Base-by-base conservation (phyloP, 2,329 filamentous ascomycete species). In the Curvularia sp. region DNA sequence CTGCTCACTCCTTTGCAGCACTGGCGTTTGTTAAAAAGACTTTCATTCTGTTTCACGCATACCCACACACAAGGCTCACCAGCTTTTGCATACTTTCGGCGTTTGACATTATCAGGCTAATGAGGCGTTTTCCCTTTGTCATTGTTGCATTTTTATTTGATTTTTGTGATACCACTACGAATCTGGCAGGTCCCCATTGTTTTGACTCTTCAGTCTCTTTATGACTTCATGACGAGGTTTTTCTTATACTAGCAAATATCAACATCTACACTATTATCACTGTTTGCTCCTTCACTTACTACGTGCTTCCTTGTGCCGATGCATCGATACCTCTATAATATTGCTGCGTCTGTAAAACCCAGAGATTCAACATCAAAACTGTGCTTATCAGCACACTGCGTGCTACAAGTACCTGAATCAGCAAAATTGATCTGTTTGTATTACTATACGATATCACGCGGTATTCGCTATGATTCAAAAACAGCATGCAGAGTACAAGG, bases 151-250 rank as follows among this genome's bases (percentile, higher is more conserved):
- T 38, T 32, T 15, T 19, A 9, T 23, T 21, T 32, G n/a, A 10
- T 47, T 47, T 47, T 6, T 27, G 55, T 61, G 58, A 61, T 61
- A 61, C 58, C 58, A 58, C n/a, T 39, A 32, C 42, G 15, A 38
- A n/a, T 15, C 46, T 38, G 57, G 57, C 50, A 48, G 58, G 54
- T 48, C 58, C 56, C 28, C 49, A 27, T 47, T 48, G 5, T 30
- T 46, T 30, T n/a, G 23, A 30, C 27, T 43, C 10, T 46, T 30
- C 13, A 13, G 42, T 46, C 10, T 12, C 4, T 18, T 25, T 19
- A 46, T 18, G n/a, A 28, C 18, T 18, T 30, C 9, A 30, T 30
- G 42, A 46, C 27, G 42, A 46, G 27, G n/a, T 21, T 46, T 46
- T 30, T 30, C 10, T 30, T 28, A 19, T 25, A 15, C 13, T 30